These are phyloP conservation scores for Anisodus acutangulus DNA, from an alignment of 257 asterid species.

Conservation along the genomic window DNA sequence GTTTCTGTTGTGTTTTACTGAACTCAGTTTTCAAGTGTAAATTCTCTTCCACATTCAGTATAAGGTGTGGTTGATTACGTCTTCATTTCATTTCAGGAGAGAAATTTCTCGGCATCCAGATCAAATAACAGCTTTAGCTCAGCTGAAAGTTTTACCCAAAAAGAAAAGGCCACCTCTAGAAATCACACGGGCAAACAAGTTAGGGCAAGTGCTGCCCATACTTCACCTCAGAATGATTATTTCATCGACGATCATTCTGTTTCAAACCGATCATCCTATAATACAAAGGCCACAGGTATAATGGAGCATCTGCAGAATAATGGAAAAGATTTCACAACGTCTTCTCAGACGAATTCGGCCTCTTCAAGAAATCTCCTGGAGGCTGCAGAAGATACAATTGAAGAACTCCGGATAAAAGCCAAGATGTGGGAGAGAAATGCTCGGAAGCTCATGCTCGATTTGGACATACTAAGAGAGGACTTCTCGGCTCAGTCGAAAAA, in stretches of 20 bases:
- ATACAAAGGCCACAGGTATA: constrained; percentile 38
- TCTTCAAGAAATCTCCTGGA: constrained; percentile 63
- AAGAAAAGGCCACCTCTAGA: constrained; percentile 33
- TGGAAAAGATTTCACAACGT: constrained; percentile 43
- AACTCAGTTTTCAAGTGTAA: not conserved
- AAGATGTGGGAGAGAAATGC: constrained; percentile 98
- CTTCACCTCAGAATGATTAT: constrained; percentile 45
- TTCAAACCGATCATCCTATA: constrained; percentile 48
- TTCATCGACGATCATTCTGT: constrained; percentile 44
- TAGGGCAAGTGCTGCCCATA: constrained; percentile 41
- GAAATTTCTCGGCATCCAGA: constrained; percentile 47
- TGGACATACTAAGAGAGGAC: constrained; percentile 69
- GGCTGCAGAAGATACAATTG: constrained; percentile 72
- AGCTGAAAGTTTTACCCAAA: constrained; percentile 41
- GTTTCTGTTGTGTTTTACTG: not conserved
- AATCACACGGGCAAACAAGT: constrained; percentile 41
- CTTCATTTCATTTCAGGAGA: constrained; percentile 52
- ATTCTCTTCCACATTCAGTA: not conserved
- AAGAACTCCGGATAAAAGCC: constrained; percentile 84
- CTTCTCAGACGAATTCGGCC: constrained; percentile 41
- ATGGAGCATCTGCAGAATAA: constrained; percentile 45
- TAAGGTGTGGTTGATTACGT: not conserved
- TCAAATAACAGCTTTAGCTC: constrained; percentile 42
- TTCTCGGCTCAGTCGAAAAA: constrained; percentile 60
- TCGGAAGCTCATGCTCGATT: constrained; percentile 73